Evolutionary conservation across 345 rosid species (phyloP).

Genomic region (Brassica juncea): DNA sequence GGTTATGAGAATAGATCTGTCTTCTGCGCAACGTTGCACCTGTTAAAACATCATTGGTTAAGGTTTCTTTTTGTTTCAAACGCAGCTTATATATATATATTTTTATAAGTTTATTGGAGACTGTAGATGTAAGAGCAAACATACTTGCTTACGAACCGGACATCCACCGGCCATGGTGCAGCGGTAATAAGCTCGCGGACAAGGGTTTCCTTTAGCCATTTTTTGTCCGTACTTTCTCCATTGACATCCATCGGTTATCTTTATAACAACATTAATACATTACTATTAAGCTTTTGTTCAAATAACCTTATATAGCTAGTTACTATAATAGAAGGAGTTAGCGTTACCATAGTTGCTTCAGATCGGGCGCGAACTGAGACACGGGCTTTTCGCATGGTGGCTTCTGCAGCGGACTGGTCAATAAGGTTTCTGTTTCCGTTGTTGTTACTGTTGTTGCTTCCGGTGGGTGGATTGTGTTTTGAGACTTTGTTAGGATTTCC

Average conservation of each 20-base stretch:
- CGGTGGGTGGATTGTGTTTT: slow-evolving; percentile 43
- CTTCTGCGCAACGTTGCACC: slow-evolving; percentile 99
- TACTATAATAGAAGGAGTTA: not conserved
- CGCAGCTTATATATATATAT: not conserved
- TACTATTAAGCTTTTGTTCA: not conserved
- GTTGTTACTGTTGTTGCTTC: slow-evolving; percentile 17
- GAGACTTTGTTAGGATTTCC: slow-evolving; percentile 59
- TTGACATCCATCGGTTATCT: slow-evolving; percentile 92
- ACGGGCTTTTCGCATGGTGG: slow-evolving; percentile 98
- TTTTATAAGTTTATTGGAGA: not conserved
- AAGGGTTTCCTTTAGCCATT: slow-evolving; percentile 98
- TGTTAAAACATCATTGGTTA: slow-evolving; percentile 35
- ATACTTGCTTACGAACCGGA: slow-evolving; percentile 94
- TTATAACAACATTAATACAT: not conserved
- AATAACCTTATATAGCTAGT: slow-evolving; percentile 1
- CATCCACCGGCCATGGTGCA: slow-evolving; percentile 96
- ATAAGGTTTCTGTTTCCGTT: slow-evolving; percentile 32
- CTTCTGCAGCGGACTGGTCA: slow-evolving; percentile 67
- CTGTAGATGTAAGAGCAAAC: slow-evolving; percentile 6
- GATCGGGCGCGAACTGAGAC: slow-evolving; percentile 98
- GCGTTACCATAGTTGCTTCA: slow-evolving; percentile 89
- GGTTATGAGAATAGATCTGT: slow-evolving; percentile 78
- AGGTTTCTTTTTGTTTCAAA: not conserved
- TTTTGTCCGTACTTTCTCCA: slow-evolving; percentile 98
- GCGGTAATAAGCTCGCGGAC: slow-evolving; percentile 93